These are phyloP conservation scores for Senna tora DNA, from an alignment of 306 rosid genomes.

Conservation along the genomic window DNA sequence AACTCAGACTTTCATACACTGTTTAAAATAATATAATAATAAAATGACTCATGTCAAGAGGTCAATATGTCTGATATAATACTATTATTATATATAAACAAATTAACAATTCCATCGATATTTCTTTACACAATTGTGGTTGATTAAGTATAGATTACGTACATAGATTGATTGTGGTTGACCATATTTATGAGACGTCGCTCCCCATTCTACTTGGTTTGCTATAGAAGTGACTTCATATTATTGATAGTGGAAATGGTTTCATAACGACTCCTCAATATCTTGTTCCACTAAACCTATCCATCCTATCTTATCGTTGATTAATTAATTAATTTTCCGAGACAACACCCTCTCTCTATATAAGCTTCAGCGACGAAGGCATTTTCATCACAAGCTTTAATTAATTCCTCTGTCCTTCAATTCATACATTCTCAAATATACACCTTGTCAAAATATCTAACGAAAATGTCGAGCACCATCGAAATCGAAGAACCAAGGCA, in stretches of 20 bases:
- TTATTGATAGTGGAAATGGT: slow-evolving; percentile 34
- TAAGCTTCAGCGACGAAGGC: slow-evolving; percentile 33
- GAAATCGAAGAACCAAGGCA: slow-evolving; percentile 60
- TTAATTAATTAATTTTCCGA: slow-evolving; percentile 11
- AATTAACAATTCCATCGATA: too few species aligned
- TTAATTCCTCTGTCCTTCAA: slow-evolving; percentile 40
- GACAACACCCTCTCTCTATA: slow-evolving; percentile 24
- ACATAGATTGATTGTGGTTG: background rate
- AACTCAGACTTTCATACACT: too few species aligned
- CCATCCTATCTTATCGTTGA: slow-evolving; percentile 8
- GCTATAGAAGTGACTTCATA: background rate
- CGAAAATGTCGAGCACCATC: slow-evolving; percentile 56
- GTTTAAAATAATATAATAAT: too few species aligned
- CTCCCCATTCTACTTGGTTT: slow-evolving; percentile 27
- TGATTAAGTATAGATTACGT: slow-evolving; percentile 4
- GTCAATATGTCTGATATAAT: too few species aligned
- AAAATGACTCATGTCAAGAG: too few species aligned
- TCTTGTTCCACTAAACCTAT: background rate
- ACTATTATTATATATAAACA: too few species aligned
- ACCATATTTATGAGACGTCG: background rate
- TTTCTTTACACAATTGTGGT: too few species aligned
- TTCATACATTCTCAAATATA: slow-evolving; percentile 28
- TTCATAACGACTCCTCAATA: slow-evolving; percentile 47
- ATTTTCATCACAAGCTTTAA: slow-evolving; percentile 39
- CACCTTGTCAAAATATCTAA: background rate